Conservation (phyloP, 106 monocot genomes). For the Phalaenopsis equestris region DNA sequence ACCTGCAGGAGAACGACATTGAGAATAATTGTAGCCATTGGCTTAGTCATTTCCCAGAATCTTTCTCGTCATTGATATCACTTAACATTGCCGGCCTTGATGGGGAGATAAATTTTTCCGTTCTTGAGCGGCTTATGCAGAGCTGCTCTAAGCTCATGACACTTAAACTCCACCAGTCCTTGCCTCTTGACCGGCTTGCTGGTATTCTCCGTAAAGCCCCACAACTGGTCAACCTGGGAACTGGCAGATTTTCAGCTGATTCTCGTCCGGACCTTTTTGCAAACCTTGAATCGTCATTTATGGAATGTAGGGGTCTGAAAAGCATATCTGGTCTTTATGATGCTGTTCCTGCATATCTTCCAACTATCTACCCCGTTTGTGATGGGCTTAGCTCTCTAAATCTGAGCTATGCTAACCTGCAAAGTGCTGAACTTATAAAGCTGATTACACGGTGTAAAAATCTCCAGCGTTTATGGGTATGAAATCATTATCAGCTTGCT, state of each 20-base stretch:
- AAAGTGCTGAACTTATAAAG: constrained; percentile 46
- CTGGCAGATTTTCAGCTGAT: constrained; percentile 49
- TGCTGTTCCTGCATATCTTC: constrained; percentile 46
- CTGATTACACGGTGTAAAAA: constrained; percentile 52
- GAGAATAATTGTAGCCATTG: constrained; percentile 59
- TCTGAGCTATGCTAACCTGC: constrained; percentile 62
- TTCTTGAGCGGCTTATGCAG: constrained; percentile 57
- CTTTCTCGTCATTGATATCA: constrained; percentile 57
- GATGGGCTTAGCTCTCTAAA: constrained; percentile 60
- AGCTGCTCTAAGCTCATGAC: constrained; percentile 54
- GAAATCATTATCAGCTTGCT: background rate
- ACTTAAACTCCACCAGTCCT: constrained; percentile 55
- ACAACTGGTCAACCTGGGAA: constrained; percentile 61
- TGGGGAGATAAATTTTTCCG: constrained; percentile 55
- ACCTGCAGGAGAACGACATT: constrained; percentile 65
- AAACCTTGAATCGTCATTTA: constrained; percentile 60
- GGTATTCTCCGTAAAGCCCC: constrained; percentile 47
- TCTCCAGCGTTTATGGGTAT: constrained; percentile 70
- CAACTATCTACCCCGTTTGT: constrained; percentile 54
- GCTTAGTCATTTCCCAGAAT: constrained; percentile 67
- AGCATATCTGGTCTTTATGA: constrained; percentile 77
- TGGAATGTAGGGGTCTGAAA: constrained; percentile 41
- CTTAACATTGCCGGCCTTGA: constrained; percentile 61
- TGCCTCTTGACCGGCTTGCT: constrained; percentile 57
- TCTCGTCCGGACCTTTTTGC: constrained; percentile 34